Conservation (phyloP, 257 asterid species). For the Plantago elongata region DNA sequence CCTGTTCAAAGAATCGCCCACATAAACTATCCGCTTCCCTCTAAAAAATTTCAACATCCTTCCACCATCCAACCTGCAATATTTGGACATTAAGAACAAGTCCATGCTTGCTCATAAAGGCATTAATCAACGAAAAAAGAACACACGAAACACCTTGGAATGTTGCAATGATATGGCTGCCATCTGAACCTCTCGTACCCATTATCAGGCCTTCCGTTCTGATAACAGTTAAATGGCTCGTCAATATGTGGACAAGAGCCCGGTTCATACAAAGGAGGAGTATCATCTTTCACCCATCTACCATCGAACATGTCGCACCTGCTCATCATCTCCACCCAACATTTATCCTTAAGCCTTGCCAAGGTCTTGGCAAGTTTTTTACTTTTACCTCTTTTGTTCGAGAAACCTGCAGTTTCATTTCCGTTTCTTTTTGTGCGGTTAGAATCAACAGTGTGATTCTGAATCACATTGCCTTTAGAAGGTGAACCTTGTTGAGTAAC, state of each 20-base stretch:
- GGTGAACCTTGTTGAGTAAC: background rate
- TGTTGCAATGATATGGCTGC: slow-evolving; percentile 45
- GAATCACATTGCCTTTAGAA: slow-evolving; percentile 3
- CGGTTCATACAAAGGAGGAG: slow-evolving; percentile 43
- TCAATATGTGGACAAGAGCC: slow-evolving; percentile 54
- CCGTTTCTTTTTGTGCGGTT: background rate
- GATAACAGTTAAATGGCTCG: slow-evolving; percentile 47
- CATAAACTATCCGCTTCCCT: slow-evolving; percentile 62
- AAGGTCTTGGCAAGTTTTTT: background rate
- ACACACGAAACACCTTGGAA: slow-evolving; percentile 38
- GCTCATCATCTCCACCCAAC: slow-evolving; percentile 29
- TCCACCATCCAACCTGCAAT: slow-evolving; percentile 49
- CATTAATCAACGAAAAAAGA: background rate
- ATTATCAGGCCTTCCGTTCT: slow-evolving; percentile 48
- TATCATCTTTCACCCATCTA: slow-evolving; percentile 56
- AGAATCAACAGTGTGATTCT: background rate
- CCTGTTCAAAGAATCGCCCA: slow-evolving; percentile 80
- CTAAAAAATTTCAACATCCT: slow-evolving; percentile 53
- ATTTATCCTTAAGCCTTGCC: slow-evolving; percentile 9
- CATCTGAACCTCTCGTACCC: slow-evolving; percentile 39
- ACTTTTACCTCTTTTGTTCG: background rate
- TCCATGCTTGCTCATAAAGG: background rate
- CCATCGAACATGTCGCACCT: slow-evolving; percentile 51
- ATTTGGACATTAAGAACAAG: background rate
- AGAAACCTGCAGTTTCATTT: slow-evolving; percentile 1